These are phyloP conservation scores for Penicillium longicatenatum DNA, from an alignment of 495 filamentous ascomycete genomes.

Conservation along the genomic window DNA sequence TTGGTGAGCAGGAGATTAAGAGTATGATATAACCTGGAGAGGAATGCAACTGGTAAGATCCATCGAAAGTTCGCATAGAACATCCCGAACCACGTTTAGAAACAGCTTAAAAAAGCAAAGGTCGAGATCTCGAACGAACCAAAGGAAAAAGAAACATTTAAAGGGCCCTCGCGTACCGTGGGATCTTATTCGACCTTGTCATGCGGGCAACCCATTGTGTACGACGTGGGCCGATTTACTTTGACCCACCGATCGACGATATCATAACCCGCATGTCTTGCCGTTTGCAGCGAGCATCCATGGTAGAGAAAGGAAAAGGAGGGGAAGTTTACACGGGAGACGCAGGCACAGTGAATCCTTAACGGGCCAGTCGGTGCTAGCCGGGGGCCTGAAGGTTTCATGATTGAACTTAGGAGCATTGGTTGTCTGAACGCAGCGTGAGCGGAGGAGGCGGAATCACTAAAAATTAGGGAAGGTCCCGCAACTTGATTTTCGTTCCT, in stretches of 20 bases:
- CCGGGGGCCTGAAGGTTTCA: conserved; percentile 27
- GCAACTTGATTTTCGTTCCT: not conserved
- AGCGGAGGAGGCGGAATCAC: not conserved
- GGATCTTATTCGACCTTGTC: conserved; percentile 13
- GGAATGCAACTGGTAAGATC: not conserved
- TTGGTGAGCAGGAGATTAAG: not conserved
- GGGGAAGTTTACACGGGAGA: conserved; percentile 15
- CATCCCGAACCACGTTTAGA: not conserved
- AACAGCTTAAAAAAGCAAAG: not conserved
- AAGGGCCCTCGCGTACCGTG: conserved; percentile 15
- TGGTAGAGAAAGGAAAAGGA: not conserved
- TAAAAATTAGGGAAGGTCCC: not conserved
- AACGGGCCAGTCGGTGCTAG: conserved; percentile 21
- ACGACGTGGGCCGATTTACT: conserved; percentile 10
- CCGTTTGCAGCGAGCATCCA: conserved; percentile 22
- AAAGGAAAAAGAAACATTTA: not conserved
- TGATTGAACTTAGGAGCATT: conserved; percentile 1
- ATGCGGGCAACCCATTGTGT: conserved; percentile 13
- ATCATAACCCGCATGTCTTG: conserved; percentile 13
- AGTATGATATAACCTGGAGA: not conserved
- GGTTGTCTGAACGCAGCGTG: conserved; percentile 11
- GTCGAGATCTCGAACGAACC: not conserved
- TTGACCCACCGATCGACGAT: conserved; percentile 20
- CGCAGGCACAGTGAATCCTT: conserved; percentile 23
- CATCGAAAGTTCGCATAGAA: not conserved